Evolutionary conservation across 768 basidiomycete species (phyloP).

Genomic region (Podaxis sp.): DNA sequence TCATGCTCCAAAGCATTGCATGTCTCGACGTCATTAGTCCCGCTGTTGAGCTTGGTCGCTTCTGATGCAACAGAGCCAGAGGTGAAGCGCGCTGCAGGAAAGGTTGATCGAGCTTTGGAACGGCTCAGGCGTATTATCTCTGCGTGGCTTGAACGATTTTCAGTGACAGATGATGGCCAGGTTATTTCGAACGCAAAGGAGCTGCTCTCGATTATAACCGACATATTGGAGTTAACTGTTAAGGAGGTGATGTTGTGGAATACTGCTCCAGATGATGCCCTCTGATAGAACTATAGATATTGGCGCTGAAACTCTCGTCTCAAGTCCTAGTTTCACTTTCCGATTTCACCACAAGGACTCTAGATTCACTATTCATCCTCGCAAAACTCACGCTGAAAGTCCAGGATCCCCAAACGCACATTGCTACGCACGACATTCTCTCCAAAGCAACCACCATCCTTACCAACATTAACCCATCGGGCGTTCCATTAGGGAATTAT

Average conservation of each 20-base stretch:
- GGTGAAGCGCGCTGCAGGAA: constrained; percentile 38
- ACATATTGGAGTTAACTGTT: constrained; percentile 1
- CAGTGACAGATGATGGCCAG: constrained; percentile 1
- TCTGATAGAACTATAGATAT: neutral
- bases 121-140: constrained; percentile 50
- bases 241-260: neutral
- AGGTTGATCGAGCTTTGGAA: constrained; percentile 62
- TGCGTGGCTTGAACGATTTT: constrained; percentile 41
- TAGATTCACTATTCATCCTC: constrained; percentile 58
- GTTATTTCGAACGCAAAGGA: neutral
- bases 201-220: constrained; percentile 12
- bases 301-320: neutral
- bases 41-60: neutral
- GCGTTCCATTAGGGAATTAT: constrained; percentile 47
- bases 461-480: constrained; percentile 18
- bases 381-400: constrained; percentile 42
- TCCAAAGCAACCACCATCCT: constrained; percentile 38
- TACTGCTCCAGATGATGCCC: neutral
- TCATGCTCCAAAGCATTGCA: neutral
- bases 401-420: constrained; percentile 44
- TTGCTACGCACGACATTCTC: constrained; percentile 45
- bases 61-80: constrained; percentile 29
- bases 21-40: neutral
- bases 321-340: neutral
- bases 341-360: constrained; percentile 39